Base-by-base conservation (phyloP, 2,329 filamentous ascomycete genomes). In the Cytospora mali region DNA sequence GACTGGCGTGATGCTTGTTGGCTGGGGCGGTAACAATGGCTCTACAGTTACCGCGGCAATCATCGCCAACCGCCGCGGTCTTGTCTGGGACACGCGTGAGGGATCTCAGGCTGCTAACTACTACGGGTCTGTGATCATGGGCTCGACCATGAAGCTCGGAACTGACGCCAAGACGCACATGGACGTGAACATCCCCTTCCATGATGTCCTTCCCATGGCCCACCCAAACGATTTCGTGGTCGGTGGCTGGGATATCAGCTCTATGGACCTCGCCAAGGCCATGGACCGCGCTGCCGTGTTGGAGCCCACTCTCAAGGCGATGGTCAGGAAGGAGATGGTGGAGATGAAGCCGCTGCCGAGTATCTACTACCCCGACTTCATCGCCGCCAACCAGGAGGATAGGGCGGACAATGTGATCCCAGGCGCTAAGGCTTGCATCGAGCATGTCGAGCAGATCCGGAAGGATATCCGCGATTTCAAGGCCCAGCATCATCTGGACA, bases 321-420 rank as follows among this genome's bases (percentile, higher is more conserved):
- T 91, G 72, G 90, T 99, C 71, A 89, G 88, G 79, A 97, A 98
- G 84, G 92, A 98, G 80, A 94, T 98, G 93, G 81, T 88, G 66
- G 81, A 83, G 70, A 91, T 98, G 88, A 88, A 89, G 70, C 95
- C 95, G 31, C 86, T 98, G 67, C 94, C 93, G 27, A 94, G 91
- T 77, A 90, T 98, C 79, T 99, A 99, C 86, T 99, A 99, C 77
- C 95, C 95, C 1, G 95, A 98, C 79, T 99, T 99, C 83, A 99
- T 99, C 74, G 95, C 95, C 69, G 91, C 95, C 75, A 99, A 99
- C 82, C 95, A 99, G 81, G 93, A 95, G 77, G 93, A 93, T 73
- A 91, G 95, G 72, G 95, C 94, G 68, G 93, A 99, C 80, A 98
- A 99, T 72, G 73, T 96, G 67, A 77, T 98, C 55, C 80, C 90